Base-by-base conservation (phyloP, 176 grass and related monocot genomes). In the Carex pumila region DNA sequence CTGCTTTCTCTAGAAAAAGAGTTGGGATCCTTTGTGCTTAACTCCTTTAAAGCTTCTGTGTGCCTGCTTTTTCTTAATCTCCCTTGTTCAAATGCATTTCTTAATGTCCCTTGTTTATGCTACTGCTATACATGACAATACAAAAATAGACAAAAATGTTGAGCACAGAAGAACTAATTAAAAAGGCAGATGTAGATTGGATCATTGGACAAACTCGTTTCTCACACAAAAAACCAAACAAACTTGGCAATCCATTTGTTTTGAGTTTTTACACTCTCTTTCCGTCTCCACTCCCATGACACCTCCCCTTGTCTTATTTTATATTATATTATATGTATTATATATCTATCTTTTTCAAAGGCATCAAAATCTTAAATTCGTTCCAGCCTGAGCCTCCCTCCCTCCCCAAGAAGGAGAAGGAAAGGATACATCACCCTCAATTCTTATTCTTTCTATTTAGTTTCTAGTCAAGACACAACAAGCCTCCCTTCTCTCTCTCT, bases 141-240 rank as follows among this genome's bases (percentile, higher is more conserved):
- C 30, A 41, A 36, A 80, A 80, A 39, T 6, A 37, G 9, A 80
- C 37, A 82, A 14, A 65, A 15, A 2, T 14, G 2, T 66, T 30
- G 60, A 47, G 36, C 79, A 66, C 36, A 65, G 57, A 81, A 82
- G 62, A 82, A 49, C 59, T 25, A 82, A 49, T 36, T 25, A 4
- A 12, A 64, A 31, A 66, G 18, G 6, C 79, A 81, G 79, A 66
- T 82, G 60, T 64, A 66, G 79, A 82, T 30, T 25, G 25, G 25
- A 0, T 25, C 0, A 25, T 25, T 65, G 10, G 39, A 21, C 43
- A 73, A 73, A 53, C 12, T 25, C 32, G 50, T 50, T 66, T 64
- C 37, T 66, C 57, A 65, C 62, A 21, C 59, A 60, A 41, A 25
- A 25, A 25, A 25, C 25, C 25, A 60, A 59, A 9, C 34, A 36